Evolutionary conservation across 2,329 filamentous ascomycete genomes (phyloP).

Genomic region (Trichophyton rubrum): DNA sequence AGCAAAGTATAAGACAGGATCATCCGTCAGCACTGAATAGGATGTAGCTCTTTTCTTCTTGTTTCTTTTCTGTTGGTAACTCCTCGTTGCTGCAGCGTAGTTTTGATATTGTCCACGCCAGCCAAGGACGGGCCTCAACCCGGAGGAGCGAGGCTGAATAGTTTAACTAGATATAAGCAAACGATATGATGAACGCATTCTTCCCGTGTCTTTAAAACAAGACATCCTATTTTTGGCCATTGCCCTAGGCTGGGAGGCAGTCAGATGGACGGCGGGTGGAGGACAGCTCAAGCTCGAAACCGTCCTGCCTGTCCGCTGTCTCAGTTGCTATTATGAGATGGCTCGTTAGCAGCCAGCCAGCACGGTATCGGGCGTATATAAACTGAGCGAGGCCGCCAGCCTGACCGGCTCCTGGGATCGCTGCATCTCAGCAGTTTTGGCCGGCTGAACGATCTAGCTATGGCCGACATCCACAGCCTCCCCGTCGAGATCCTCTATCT

Average conservation of each 20-base stretch:
- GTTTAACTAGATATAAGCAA: too few relatives aligned
- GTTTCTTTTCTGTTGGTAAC: not conserved
- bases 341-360: not conserved
- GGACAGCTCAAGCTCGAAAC: not conserved
- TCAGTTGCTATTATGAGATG: not conserved
- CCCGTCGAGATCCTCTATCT: constrained; percentile 50
- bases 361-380: too few relatives aligned
- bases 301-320: not conserved
- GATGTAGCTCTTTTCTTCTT: not conserved
- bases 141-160: too few relatives aligned
- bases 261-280: not conserved
- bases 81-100: not conserved
- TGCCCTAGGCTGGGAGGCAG: not conserved
- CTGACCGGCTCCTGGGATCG: too few relatives aligned
- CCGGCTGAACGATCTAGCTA: too few relatives aligned
- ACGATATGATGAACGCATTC: too few relatives aligned
- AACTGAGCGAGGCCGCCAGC: too few relatives aligned
- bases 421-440: too few relatives aligned
- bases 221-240: constrained; percentile 1
- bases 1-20: not conserved
- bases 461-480: constrained; percentile 24
- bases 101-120: too few relatives aligned
- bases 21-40: not conserved
- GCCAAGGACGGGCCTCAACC: too few relatives aligned
- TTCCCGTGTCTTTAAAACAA: not conserved